Evolutionary conservation across 805 yeast species (phyloP).

Genomic region (Starmerella bombi): DNA sequence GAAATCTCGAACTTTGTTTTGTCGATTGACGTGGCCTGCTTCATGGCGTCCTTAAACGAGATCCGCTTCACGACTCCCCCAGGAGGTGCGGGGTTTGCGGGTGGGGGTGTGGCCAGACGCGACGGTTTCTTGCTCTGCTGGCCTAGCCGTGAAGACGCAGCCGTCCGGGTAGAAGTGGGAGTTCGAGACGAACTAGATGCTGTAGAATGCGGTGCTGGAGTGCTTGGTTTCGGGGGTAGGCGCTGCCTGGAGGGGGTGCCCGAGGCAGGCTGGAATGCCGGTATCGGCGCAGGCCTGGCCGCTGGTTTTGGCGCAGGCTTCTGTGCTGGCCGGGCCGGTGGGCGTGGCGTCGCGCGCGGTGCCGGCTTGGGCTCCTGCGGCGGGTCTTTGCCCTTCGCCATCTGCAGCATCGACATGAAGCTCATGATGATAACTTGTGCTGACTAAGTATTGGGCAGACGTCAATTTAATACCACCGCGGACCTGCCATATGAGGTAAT

Average conservation of each 20-base stretch:
- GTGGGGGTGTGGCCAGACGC: not conserved
- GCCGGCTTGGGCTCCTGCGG: conserved; percentile 3
- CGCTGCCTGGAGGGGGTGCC: not conserved
- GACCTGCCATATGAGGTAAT: not conserved
- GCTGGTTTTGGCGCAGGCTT: not conserved
- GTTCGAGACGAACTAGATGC: not conserved
- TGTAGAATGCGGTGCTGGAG: not conserved
- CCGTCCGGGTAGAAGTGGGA: not conserved
- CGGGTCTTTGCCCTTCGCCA: conserved; percentile 18
- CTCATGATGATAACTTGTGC: conserved; percentile 11
- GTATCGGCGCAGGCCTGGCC: not conserved
- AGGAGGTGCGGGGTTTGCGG: conserved; percentile 6
- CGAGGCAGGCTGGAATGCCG: not conserved
- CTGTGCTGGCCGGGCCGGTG: not conserved
- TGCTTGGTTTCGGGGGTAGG: not conserved
- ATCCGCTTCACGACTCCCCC: conserved; percentile 23
- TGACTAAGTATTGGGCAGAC: not conserved
- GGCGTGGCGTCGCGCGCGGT: not conserved
- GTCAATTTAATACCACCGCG: not conserved
- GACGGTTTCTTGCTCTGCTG: not conserved
- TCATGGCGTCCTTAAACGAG: conserved; percentile 55
- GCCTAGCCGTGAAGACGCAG: conserved; percentile 1
- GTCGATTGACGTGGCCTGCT: conserved; percentile 51
- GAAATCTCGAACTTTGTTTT: conserved; percentile 34
- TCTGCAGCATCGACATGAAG: conserved; percentile 18